phyloP scores from a whole-genome alignment of 2,329 filamentous ascomycete species.

The Clonostachys solani region DNA sequence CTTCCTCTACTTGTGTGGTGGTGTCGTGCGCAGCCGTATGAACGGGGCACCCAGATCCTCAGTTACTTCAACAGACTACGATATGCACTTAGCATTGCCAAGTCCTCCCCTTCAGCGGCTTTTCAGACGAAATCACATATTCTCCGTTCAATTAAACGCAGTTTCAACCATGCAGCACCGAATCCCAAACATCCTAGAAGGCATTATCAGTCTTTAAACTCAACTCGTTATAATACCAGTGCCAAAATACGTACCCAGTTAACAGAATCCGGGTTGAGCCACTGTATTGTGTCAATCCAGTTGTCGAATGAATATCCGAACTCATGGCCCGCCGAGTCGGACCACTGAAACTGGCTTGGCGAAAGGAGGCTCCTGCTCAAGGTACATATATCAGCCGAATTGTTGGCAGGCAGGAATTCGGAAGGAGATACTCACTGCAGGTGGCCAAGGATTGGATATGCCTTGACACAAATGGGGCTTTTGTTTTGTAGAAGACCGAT shows the following conservation, averaged over 20 bases:
- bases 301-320: conserved; percentile 6
- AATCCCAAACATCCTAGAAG: too few species aligned
- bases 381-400: neutral
- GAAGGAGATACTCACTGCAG: conserved; percentile 5
- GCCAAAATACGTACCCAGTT: conserved; percentile 8
- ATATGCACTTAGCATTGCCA: too few species aligned
- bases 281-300: conserved; percentile 8
- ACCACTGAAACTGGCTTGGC: neutral
- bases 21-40: too few species aligned
- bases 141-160: too few species aligned
- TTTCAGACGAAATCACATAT: too few species aligned
- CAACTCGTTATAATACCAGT: too few species aligned
- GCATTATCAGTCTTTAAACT: too few species aligned
- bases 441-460: conserved; percentile 6
- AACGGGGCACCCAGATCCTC: too few species aligned
- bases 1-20: too few species aligned
- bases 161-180: too few species aligned
- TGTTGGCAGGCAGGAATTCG: neutral
- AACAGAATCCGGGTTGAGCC: conserved; percentile 8
- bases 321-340: neutral
- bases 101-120: too few species aligned
- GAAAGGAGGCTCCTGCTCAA: conserved; percentile 4
- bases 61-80: too few species aligned
- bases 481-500: conserved; percentile 3
- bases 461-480: neutral